phyloP scores from a whole-genome alignment of 2,329 filamentous ascomycete genomes.

The Xylariaceae sp. region DNA sequence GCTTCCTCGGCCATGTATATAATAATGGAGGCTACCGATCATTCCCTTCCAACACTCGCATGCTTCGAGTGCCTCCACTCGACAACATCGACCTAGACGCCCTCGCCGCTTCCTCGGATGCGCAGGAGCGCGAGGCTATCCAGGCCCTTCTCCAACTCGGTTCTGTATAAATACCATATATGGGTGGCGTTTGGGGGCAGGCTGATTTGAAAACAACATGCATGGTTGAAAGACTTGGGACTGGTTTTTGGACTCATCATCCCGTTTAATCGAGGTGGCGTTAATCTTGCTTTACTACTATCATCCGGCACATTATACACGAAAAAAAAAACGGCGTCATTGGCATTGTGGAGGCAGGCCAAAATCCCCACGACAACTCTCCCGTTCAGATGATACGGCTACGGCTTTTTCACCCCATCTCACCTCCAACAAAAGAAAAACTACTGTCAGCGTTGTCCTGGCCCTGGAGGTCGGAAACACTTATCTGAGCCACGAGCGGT shows the following conservation, averaged over 20 bases:
- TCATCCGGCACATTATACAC: conserved; percentile 23
- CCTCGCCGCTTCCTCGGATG: conserved; percentile 51
- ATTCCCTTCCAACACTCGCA: conserved; percentile 47
- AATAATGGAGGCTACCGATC: conserved; percentile 41
- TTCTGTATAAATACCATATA: conserved; percentile 62
- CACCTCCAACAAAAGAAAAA: conserved; percentile 13
- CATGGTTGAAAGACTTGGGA: conserved; percentile 25
- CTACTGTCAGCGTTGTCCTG: conserved; percentile 25
- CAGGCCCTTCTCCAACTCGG: conserved; percentile 76
- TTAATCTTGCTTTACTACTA: conserved; percentile 25
- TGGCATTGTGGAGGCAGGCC: conserved; percentile 19
- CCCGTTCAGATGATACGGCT: conserved; percentile 14
- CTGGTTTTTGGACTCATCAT: conserved; percentile 26
- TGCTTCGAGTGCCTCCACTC: conserved; percentile 49
- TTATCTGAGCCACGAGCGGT: conserved; percentile 25
- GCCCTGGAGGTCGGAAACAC: conserved; percentile 22
- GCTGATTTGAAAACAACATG: conserved; percentile 22
- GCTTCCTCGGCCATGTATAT: conserved; percentile 47
- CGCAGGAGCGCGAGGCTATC: conserved; percentile 75
- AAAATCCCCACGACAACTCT: conserved; percentile 16
- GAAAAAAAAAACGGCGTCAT: conserved; percentile 25
- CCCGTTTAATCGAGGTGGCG: conserved; percentile 27
- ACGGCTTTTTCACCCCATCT: conserved; percentile 8
- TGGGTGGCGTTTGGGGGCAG: conserved; percentile 46
- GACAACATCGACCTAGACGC: conserved; percentile 49